A percentile compares a stretch with the other conserved stretches of the same genome.
These are phyloP conservation scores for Breviolum minutum DNA, from an alignment of 73 alveolate genomes.

Conservation along the genomic window DNA sequence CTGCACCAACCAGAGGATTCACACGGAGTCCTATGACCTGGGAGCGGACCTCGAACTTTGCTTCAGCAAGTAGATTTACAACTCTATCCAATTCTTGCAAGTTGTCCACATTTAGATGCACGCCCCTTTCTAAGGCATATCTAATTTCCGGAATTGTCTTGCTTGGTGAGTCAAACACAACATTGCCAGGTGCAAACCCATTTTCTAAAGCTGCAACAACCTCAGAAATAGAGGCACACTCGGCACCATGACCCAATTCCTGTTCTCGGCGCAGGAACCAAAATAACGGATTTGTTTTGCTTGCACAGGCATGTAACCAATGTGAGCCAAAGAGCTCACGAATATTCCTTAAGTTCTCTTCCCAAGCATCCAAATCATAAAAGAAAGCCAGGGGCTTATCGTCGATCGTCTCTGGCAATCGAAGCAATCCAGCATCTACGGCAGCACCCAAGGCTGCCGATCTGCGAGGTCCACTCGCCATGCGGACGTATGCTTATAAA, in stretches of 20 bases:
- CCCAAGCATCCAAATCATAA: conserved; percentile 54
- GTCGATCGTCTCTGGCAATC: conserved; percentile 22
- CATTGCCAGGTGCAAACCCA: conserved; percentile 4
- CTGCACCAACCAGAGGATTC: conserved; percentile 71
- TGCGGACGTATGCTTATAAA: not conserved
- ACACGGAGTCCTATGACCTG: conserved; percentile 34
- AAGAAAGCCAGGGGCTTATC: conserved; percentile 37
- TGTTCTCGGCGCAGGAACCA: not conserved
- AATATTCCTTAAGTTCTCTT: not conserved
- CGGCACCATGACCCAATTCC: conserved; percentile 33
- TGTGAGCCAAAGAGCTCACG: not conserved
- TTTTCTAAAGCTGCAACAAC: conserved; percentile 18
- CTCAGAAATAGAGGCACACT: conserved; percentile 59
- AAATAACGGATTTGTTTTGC: conserved; percentile 20
- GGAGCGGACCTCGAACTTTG: not conserved
- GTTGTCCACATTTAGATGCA: conserved; percentile 46
- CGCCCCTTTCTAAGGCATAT: not conserved
- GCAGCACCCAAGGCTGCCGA: conserved; percentile 19
- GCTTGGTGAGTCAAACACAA: conserved; percentile 68
- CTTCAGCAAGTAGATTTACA: not conserved
- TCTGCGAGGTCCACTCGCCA: not conserved
- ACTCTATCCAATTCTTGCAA: conserved; percentile 45
- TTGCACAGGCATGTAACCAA: conserved; percentile 53
- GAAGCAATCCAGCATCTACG: conserved; percentile 10
- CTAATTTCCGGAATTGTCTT: conserved; percentile 38